Evolutionary conservation across 2,329 filamentous ascomycete species (phyloP).

Genomic region (Fusarium sp.): DNA sequence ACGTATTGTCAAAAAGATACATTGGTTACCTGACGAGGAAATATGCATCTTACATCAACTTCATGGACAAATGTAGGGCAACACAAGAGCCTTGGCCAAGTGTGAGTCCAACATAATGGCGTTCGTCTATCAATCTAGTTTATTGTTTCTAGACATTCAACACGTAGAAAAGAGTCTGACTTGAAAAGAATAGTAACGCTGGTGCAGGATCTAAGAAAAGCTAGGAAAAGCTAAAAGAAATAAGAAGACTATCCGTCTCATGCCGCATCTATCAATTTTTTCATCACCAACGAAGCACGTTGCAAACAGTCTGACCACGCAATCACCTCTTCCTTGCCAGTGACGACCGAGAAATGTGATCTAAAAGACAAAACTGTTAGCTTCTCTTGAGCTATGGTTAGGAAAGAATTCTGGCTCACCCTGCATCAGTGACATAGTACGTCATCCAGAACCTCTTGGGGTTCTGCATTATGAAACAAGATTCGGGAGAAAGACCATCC

Average conservation of each 20-base stretch:
- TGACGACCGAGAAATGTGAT: conserved; percentile 26
- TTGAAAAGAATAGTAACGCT: neutral
- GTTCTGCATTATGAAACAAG: conserved; percentile 37
- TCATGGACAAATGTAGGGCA: too few relatives aligned
- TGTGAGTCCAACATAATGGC: too few relatives aligned
- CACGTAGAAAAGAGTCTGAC: neutral
- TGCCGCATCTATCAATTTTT: conserved; percentile 27
- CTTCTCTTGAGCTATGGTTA: neutral
- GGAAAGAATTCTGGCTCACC: conserved; percentile 5
- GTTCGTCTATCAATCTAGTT: neutral
- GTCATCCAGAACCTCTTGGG: conserved; percentile 33
- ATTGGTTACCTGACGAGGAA: too few relatives aligned
- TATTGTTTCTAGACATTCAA: neutral
- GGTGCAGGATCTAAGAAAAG: neutral
- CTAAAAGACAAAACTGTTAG: conserved; percentile 12
- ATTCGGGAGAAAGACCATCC: conserved; percentile 31
- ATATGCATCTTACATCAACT: too few relatives aligned
- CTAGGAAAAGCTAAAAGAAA: neutral
- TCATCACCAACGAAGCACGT: conserved; percentile 30
- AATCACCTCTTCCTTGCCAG: conserved; percentile 24
- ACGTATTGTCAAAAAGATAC: too few relatives aligned
- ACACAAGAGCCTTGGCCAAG: too few relatives aligned
- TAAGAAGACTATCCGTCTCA: neutral
- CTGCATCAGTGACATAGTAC: conserved; percentile 31
- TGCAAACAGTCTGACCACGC: conserved; percentile 23